Percentiles rank a stretch among this genome's conserved stretches.
phyloP scores from a whole-genome alignment of 2,329 filamentous ascomycete genomes.

The Fonsecaea erecta region DNA sequence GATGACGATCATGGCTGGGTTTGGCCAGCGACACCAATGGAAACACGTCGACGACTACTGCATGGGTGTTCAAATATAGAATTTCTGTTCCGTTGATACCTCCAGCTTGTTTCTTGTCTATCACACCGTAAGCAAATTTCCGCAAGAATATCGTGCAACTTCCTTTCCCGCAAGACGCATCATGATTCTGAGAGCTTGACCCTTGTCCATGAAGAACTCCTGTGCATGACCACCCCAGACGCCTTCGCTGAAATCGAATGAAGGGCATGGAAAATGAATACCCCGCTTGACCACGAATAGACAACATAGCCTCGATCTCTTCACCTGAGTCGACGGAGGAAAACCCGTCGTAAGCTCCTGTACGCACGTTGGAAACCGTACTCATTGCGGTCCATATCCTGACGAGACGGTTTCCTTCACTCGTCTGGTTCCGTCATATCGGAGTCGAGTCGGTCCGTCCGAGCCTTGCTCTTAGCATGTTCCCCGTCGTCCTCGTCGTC shows the following conservation, averaged over 20 bases:
- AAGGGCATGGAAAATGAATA: conserved; percentile 1
- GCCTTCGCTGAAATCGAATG: conserved; percentile 30
- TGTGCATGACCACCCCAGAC: conserved; percentile 21
- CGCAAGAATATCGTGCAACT: conserved; percentile 20
- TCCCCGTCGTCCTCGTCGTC: conserved; percentile 28
- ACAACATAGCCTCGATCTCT: background rate
- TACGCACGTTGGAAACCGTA: background rate
- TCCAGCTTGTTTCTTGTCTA: background rate
- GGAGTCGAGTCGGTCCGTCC: conserved; percentile 32
- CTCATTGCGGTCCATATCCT: background rate
- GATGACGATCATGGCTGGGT: conserved; percentile 16
- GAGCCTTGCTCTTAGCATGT: conserved; percentile 32
- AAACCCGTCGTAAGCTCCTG: background rate
- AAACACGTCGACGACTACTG: background rate
- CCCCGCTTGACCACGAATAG: background rate
- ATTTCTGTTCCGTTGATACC: background rate
- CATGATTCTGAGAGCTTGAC: background rate
- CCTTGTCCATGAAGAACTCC: background rate
- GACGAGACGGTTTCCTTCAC: background rate
- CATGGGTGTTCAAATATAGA: background rate
- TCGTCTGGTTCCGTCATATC: conserved; percentile 36
- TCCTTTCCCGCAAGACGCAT: conserved; percentile 8
- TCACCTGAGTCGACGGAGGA: background rate
- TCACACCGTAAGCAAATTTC: conserved; percentile 11
- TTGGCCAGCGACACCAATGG: background rate